Base-by-base conservation (phyloP, 768 basidiomycete species). In the Gautieria morchelliformis region DNA sequence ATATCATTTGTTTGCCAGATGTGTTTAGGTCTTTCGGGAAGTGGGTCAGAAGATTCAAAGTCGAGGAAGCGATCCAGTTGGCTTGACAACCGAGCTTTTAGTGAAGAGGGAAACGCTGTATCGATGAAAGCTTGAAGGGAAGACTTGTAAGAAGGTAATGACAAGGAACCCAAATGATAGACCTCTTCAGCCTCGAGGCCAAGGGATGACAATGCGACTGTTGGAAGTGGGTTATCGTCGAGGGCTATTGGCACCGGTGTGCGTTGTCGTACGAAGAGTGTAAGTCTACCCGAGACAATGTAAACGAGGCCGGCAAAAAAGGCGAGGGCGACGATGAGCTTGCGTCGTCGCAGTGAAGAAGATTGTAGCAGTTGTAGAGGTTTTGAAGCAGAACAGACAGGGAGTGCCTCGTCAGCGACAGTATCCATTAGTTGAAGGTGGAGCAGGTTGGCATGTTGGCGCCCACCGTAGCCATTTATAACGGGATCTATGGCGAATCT, bases 31-130 rank as follows among this genome's bases (percentile, higher is more conserved):
- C 7, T 7, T 47, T 50, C 45, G 2, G 47, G 56, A 14, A 48
- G 47, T 32, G 46, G 45, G 9, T 22, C 37, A 1, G 46, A 10
- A 6, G 56, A 49, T 12, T 50, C 30, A 17, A 35, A 42, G 15
- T 42, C 47, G 6, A 57, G 47, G 37, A 48, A 57, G 7, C 45
- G 46, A 39, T 48, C 5, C 32, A 57, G 10, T 8, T 32, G 19
- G 2, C 17, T 27, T 19, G 33, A 49, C 32, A 57, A 76, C 73
- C 2, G 74, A 72, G 60, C 68, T 70, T 20, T 63, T 60, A 11
- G 74, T 63, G 54, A 69, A 58, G 2, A 71, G 46, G 4, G 70
- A 68, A 5, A 52, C 11, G 56, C 32, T n/a, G 35, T 39, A 27
- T 47, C 22, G 12, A 57, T 49, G 22, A 57, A 57, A 12, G 32